Base-by-base conservation (phyloP, 441 rosid species). In the Brassica balearica region DNA sequence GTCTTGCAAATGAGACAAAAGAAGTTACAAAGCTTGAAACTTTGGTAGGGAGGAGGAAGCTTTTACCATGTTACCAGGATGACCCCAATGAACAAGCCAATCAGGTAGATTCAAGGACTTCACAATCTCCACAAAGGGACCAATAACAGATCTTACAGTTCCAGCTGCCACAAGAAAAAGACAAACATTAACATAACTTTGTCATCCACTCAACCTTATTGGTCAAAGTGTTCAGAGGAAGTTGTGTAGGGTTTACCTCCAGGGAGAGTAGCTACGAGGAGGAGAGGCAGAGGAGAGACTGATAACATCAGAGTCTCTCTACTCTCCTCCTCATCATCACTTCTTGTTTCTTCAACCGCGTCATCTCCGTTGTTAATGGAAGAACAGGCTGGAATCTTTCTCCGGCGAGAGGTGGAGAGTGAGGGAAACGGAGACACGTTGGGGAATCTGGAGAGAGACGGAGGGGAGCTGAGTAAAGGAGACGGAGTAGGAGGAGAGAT, bases 81-180 rank as follows among this genome's bases (percentile, higher is more conserved):
- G 97, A 29, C 97, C 99, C 98, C 98, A 93, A 17, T 95, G 98
- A 68, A 95, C 96, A 48, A 95, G 97, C 97, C 94, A 90, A 27
- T 65, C 91, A 68, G 97, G 98, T 69, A 93, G 92, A 81, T 87
- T 89, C 86, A 68, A 85, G 6, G 95, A 85, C 78, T 89, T 87
- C 67, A 91, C 92, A 77, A 90, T 78, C 87, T 95, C 97, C 84
- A 83, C 96, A 67, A 91, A 85, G 8, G 99, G 98, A 65, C 86
- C 92, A 46, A 86, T 76, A 7, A 87, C 82, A 83, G 93, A 88
- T 69, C 84, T 89, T 68, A 91, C 86, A 25, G 87, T 78, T 65
- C 85, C 94, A 83, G 93, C 96, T 95, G 89, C 77, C 65, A 73
- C 60, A 63, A 77, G 63, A 10, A 73, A 58, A 58, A 14, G 74